Percentiles rank a stretch among this genome's conserved stretches.
Conservation (phyloP, 768 basidiomycete species). For the Lyophyllum shimeji region DNA sequence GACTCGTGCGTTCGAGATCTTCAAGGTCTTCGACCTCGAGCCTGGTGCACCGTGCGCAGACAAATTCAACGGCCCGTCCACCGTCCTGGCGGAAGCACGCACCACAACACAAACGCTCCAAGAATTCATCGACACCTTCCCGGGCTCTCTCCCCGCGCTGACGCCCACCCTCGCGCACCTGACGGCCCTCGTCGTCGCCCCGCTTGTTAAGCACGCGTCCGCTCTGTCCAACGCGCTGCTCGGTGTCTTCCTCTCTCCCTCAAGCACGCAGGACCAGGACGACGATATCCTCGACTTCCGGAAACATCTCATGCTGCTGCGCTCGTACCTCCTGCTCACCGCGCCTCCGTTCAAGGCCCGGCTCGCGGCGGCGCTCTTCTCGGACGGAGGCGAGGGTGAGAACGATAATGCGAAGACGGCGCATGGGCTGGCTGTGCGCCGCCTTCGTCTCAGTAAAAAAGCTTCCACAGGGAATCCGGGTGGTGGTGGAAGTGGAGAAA, state of each 20-base stretch:
- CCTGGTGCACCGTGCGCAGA: no score
- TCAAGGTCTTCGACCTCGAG: slow-evolving; percentile 64
- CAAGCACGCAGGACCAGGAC: slow-evolving; percentile 16
- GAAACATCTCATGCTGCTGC: slow-evolving; percentile 64
- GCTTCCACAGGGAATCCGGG: slow-evolving; percentile 6
- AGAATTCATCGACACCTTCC: slow-evolving; percentile 58
- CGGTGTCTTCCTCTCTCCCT: slow-evolving; percentile 59
- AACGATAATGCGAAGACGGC: slow-evolving; percentile 29
- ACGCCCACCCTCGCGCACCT: slow-evolving; percentile 66
- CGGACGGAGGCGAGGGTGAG: slow-evolving; percentile 56
- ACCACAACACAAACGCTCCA: slow-evolving; percentile 28
- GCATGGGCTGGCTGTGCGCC: slow-evolving; percentile 33
- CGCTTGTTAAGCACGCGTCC: slow-evolving; percentile 60
- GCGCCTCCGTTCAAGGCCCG: slow-evolving; percentile 72
- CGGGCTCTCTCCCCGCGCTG: slow-evolving; percentile 54
- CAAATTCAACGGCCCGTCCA: slow-evolving; percentile 25
- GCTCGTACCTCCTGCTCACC: slow-evolving; percentile 74
- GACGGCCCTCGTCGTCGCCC: slow-evolving; percentile 58
- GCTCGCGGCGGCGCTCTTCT: slow-evolving; percentile 73
- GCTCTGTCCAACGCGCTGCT: slow-evolving; percentile 69
- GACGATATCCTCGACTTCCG: slow-evolving; percentile 63
- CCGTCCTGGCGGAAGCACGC: slow-evolving; percentile 1
- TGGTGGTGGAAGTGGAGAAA: no score
- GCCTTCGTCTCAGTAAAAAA: slow-evolving; percentile 26
- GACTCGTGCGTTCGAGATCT: slow-evolving; percentile 40